Conservation (phyloP, 2,329 filamentous ascomycete species). For the Ophiognomonia clavigignenti-juglandacearum region DNA sequence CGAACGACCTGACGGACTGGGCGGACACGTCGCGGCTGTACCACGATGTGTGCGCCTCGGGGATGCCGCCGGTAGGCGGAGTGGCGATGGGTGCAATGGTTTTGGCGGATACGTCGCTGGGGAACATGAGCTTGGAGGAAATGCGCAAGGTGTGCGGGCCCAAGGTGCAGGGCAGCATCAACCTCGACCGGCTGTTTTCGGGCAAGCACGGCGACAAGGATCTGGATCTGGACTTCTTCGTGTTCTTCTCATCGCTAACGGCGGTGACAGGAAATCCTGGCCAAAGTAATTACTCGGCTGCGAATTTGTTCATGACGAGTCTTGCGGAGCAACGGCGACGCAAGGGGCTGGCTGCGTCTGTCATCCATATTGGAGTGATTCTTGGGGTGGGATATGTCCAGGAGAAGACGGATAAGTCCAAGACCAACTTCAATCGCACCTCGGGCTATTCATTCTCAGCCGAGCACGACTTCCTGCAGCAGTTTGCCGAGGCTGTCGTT, state of each 20-base stretch:
- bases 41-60: too few species aligned
- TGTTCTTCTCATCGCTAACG: conserved; percentile 26
- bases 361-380: conserved; percentile 28
- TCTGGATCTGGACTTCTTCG: conserved; percentile 30
- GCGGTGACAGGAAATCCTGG: conserved; percentile 19
- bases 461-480: too few species aligned
- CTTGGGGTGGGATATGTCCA: conserved; percentile 29
- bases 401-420: neutral
- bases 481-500: too few species aligned
- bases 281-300: conserved; percentile 37
- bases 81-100: too few species aligned
- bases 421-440: too few species aligned
- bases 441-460: too few species aligned
- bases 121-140: neutral
- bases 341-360: conserved; percentile 28
- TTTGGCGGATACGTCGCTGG: neutral
- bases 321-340: conserved; percentile 27
- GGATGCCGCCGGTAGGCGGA: too few species aligned
- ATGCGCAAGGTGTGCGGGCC: conserved; percentile 16
- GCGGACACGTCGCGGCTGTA: too few species aligned
- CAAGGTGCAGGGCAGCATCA: conserved; percentile 27
- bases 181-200: conserved; percentile 29
- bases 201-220: too few species aligned
- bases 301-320: conserved; percentile 32
- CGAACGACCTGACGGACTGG: too few species aligned